phyloP scores from a whole-genome alignment of 306 rosid genomes.

The Cicer bijugum region DNA sequence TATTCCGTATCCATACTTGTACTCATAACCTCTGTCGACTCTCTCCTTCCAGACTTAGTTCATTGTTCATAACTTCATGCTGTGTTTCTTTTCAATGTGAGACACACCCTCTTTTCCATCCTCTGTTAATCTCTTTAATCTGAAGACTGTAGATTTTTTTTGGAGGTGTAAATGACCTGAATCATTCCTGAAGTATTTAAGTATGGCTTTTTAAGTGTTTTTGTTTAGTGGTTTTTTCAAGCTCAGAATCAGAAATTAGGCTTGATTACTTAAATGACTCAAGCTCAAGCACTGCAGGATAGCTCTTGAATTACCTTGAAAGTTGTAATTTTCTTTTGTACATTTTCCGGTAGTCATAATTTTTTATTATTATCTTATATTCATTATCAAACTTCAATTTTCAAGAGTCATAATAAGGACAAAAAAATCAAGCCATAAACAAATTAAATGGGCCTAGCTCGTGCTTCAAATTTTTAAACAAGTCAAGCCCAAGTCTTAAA shows the following conservation, averaged over 20 bases:
- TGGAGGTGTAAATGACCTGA: conserved; percentile 7
- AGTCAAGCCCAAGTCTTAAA: not conserved
- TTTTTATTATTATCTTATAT: not conserved
- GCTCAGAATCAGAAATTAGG: not conserved
- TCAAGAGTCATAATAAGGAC: not conserved
- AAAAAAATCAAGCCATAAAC: not conserved
- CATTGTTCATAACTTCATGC: not conserved
- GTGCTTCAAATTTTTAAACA: not conserved
- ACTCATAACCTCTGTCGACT: not conserved
- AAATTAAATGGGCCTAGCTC: not conserved
- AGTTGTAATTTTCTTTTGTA: conserved; percentile 12
- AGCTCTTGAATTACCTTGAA: not conserved
- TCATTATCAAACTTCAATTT: not conserved
- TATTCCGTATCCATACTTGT: too few species aligned
- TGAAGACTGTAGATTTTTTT: conserved; percentile 5
- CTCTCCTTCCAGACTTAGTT: not conserved
- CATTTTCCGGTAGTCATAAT: not conserved
- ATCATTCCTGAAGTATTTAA: not conserved
- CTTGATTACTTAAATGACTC: not conserved
- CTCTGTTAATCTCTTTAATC: not conserved
- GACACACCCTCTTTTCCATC: not conserved
- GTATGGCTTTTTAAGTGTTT: not conserved
- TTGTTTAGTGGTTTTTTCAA: not conserved
- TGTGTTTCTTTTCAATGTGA: not conserved
- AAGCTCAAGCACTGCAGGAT: conserved; percentile 1